phyloP scores from a whole-genome alignment of 768 basidiomycete species.

The Scleroderma bovista region DNA sequence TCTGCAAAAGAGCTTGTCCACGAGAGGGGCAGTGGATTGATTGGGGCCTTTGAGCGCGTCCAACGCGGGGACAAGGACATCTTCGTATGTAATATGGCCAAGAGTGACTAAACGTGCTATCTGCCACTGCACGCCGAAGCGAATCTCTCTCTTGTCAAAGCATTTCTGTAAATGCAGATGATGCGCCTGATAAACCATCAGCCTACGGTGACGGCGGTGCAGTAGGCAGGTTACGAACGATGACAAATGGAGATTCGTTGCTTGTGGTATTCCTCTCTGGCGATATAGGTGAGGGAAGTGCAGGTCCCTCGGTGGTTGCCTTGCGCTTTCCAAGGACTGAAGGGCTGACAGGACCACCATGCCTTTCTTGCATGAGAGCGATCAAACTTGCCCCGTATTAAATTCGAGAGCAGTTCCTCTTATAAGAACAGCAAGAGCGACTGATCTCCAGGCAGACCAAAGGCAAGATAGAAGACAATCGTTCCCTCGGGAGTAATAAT shows the following conservation, averaged over 20 bases:
- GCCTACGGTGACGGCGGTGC: background rate
- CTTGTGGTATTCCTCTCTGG: background rate
- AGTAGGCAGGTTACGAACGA: conserved; percentile 1
- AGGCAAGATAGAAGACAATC: no score
- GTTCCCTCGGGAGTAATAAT: no score
- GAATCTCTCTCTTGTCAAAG: conserved; percentile 28
- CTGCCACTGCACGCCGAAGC: conserved; percentile 50
- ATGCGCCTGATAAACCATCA: conserved; percentile 6
- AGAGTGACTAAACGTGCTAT: conserved; percentile 40
- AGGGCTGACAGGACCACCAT: background rate
- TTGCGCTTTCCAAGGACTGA: conserved; percentile 11
- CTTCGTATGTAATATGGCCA: conserved; percentile 22
- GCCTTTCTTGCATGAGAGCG: background rate
- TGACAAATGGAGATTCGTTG: background rate
- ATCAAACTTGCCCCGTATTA: no score
- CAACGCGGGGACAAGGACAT: conserved; percentile 27
- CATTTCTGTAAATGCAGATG: conserved; percentile 6
- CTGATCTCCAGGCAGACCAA: no score
- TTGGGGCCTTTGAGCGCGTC: conserved; percentile 28
- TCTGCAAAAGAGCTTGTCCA: conserved; percentile 11
- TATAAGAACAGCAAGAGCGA: no score
- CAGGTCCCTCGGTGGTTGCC: background rate
- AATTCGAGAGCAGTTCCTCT: no score
- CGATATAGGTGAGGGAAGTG: background rate
- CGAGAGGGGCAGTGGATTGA: conserved; percentile 24